Percentiles rank a stretch among this genome's conserved stretches.
Evolutionary conservation across 169 alveolate genomes (phyloP).

Genomic region (Cytauxzoon felis): DNA sequence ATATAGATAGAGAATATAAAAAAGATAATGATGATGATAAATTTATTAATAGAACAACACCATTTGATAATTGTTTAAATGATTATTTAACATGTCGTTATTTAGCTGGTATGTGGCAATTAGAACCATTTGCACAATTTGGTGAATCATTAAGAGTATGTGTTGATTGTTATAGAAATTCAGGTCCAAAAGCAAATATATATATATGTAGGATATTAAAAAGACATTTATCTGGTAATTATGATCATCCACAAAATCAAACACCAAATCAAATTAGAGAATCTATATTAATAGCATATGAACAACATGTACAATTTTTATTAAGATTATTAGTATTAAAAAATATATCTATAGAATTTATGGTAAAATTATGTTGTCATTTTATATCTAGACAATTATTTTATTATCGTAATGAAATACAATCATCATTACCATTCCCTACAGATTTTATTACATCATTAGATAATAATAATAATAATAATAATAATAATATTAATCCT

Average conservation of each 20-base stretch:
- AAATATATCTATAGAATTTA: conserved; percentile 39
- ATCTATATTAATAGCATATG: conserved; percentile 65
- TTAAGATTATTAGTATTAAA: conserved; percentile 50
- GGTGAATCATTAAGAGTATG: conserved; percentile 57
- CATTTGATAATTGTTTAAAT: conserved; percentile 11
- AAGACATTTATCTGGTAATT: conserved; percentile 67
- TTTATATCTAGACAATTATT: conserved; percentile 27
- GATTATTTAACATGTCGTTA: conserved; percentile 53
- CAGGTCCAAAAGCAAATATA: conserved; percentile 71
- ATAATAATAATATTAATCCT: not conserved
- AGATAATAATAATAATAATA: not conserved
- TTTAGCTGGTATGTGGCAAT: conserved; percentile 61
- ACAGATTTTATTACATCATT: not conserved
- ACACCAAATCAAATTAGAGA: conserved; percentile 64
- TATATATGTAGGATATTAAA: conserved; percentile 70
- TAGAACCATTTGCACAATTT: conserved; percentile 51
- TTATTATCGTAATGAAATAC: not conserved
- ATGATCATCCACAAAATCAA: conserved; percentile 73
- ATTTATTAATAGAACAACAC: not conserved
- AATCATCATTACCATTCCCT: conserved; percentile 25
- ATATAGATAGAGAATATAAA: not conserved
- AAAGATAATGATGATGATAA: not conserved
- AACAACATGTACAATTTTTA: conserved; percentile 59
- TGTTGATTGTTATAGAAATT: conserved; percentile 17
- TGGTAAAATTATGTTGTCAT: conserved; percentile 38